These are phyloP conservation scores for Corylus avellana DNA, from an alignment of 306 rosid genomes.

Conservation along the genomic window DNA sequence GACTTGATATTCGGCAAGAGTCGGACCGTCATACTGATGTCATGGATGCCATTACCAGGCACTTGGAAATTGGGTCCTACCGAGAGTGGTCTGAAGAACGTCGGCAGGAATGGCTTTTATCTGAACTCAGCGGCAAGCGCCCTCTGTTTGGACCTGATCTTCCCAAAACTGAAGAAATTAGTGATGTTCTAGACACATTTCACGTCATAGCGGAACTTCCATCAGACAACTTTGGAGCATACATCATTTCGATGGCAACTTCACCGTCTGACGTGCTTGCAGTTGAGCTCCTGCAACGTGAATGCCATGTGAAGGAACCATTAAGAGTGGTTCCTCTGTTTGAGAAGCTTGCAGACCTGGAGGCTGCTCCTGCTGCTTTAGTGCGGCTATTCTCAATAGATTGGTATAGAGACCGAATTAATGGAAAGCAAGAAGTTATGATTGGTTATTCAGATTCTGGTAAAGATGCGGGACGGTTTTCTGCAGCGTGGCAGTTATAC, in stretches of 20 bases:
- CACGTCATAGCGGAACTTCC: slow-evolving; percentile 93
- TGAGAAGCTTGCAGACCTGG: slow-evolving; percentile 92
- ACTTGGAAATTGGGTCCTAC: slow-evolving; percentile 88
- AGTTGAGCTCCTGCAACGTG: slow-evolving; percentile 90
- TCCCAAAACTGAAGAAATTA: slow-evolving; percentile 86
- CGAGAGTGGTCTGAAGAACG: slow-evolving; percentile 90
- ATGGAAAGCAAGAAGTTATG: slow-evolving; percentile 99
- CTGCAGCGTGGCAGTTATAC: slow-evolving; percentile 97
- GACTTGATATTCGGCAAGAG: slow-evolving; percentile 95
- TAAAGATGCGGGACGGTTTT: slow-evolving; percentile 94
- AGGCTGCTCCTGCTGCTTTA: slow-evolving; percentile 94
- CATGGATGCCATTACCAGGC: slow-evolving; percentile 85
- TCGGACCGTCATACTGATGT: slow-evolving; percentile 94
- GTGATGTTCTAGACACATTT: slow-evolving; percentile 82
- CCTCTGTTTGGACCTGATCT: slow-evolving; percentile 96
- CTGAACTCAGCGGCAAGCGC: slow-evolving; percentile 84
- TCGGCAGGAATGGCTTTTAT: slow-evolving; percentile 89
- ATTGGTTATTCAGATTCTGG: slow-evolving; percentile 98
- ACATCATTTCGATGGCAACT: slow-evolving; percentile 97
- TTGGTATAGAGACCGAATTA: slow-evolving; percentile 76
- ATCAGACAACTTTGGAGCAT: slow-evolving; percentile 89
- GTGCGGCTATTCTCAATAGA: slow-evolving; percentile 83
- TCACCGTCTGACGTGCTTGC: slow-evolving; percentile 95
- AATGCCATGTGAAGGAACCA: slow-evolving; percentile 74
- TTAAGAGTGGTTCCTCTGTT: slow-evolving; percentile 93